Evolutionary conservation across 768 basidiomycete species (phyloP).

Genomic region (Leccinum boreale): DNA sequence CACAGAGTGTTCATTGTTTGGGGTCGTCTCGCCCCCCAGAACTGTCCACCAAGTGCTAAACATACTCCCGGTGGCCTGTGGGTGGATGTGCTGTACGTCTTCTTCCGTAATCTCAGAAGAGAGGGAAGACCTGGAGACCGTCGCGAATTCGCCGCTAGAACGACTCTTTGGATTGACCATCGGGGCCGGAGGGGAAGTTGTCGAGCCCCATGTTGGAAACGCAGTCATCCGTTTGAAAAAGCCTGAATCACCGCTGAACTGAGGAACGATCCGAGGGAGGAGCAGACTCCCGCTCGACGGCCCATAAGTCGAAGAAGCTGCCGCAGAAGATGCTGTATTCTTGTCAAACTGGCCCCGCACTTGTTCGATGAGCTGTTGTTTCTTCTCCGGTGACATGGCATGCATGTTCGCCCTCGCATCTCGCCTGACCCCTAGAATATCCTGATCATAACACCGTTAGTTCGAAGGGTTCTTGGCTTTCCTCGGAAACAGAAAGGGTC

Average conservation of each 20-base stretch:
- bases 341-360: constrained; percentile 38
- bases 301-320: constrained; percentile 51
- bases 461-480: constrained; percentile 3
- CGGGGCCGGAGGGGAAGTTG: constrained; percentile 34
- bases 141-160: constrained; percentile 38
- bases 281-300: constrained; percentile 53
- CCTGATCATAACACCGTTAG: constrained; percentile 39
- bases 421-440: constrained; percentile 72
- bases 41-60: constrained; percentile 77
- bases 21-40: constrained; percentile 49
- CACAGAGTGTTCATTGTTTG: constrained; percentile 39
- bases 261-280: constrained; percentile 68
- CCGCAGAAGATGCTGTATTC: constrained; percentile 26
- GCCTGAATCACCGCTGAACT: constrained; percentile 69
- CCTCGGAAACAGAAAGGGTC: neutral
- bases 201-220: constrained; percentile 52
- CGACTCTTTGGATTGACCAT: constrained; percentile 28
- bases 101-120: constrained; percentile 30
- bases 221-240: constrained; percentile 68
- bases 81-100: constrained; percentile 40
- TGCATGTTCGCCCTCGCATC: constrained; percentile 62
- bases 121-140: constrained; percentile 20
- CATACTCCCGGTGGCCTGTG: constrained; percentile 71
- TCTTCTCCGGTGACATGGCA: constrained; percentile 56
- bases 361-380: constrained; percentile 63